Percentiles rank a stretch among this genome's conserved stretches.
Evolutionary conservation across 2,329 filamentous ascomycete species (phyloP).

Genomic region (Aspergillus puulaauensis): DNA sequence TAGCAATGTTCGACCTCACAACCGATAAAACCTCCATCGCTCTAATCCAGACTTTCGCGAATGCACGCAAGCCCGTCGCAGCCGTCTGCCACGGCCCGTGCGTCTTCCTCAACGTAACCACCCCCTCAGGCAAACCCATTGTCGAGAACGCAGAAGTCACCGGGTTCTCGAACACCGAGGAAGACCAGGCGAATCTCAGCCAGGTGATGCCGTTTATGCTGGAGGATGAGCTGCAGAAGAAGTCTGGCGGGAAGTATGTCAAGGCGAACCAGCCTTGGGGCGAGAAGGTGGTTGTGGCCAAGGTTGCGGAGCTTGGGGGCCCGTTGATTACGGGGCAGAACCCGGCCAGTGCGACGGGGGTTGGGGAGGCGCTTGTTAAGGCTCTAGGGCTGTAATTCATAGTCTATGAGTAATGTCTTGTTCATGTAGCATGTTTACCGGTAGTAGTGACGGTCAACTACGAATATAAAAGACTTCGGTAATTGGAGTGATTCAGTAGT

Average conservation of each 20-base stretch:
- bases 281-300: conserved; percentile 42
- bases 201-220: conserved; percentile 46
- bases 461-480: too few species aligned
- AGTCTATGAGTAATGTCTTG: too few species aligned
- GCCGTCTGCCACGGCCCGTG: conserved; percentile 52
- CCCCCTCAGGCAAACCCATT: conserved; percentile 42
- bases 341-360: conserved; percentile 43
- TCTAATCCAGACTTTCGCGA: conserved; percentile 50
- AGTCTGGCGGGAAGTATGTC: conserved; percentile 42
- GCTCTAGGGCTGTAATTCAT: conserved; percentile 18
- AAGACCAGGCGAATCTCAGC: conserved; percentile 41
- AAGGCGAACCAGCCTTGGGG: conserved; percentile 48
- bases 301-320: conserved; percentile 25
- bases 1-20: conserved; percentile 54
- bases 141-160: conserved; percentile 43
- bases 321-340: conserved; percentile 51
- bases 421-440: neutral
- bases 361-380: conserved; percentile 45
- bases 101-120: conserved; percentile 45
- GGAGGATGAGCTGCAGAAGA: conserved; percentile 42
- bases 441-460: too few species aligned
- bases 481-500: too few species aligned
- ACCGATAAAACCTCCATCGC: conserved; percentile 41
- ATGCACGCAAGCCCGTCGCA: conserved; percentile 47
- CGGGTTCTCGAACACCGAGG: conserved; percentile 49